phyloP scores from a whole-genome alignment of 2,329 filamentous ascomycete species.

The Spiromastix sp. region DNA sequence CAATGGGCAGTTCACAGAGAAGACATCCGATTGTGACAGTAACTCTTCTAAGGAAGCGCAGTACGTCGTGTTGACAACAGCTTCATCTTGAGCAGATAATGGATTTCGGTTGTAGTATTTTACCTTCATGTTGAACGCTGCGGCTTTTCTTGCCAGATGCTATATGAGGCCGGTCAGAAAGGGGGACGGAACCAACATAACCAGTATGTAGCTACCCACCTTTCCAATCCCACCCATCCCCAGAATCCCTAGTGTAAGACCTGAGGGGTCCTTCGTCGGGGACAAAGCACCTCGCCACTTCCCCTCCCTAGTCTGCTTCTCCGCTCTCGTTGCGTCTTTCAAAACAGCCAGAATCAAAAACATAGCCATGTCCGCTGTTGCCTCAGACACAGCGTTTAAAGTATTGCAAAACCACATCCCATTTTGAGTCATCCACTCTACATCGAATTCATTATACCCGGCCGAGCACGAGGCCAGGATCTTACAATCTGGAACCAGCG shows the following conservation, averaged over 20 bases:
- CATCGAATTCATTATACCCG: constrained; percentile 40
- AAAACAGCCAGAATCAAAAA: constrained; percentile 38
- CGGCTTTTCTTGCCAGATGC: constrained; percentile 30
- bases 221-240: constrained; percentile 41
- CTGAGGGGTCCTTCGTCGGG: constrained; percentile 33
- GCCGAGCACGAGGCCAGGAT: constrained; percentile 40
- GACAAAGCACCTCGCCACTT: constrained; percentile 27
- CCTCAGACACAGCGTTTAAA: constrained; percentile 43
- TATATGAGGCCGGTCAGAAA: constrained; percentile 9
- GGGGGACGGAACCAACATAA: too few relatives aligned
- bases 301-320: constrained; percentile 28
- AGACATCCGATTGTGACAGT: constrained; percentile 29
- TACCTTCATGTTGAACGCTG: constrained; percentile 35
- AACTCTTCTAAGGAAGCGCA: constrained; percentile 30
- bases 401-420: constrained; percentile 46
- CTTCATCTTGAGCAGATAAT: constrained; percentile 26
- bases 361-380: constrained; percentile 43
- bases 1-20: constrained; percentile 41
- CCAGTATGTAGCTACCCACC: constrained; percentile 12
- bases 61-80: constrained; percentile 26
- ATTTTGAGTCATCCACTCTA: constrained; percentile 32
- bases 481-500: constrained; percentile 32
- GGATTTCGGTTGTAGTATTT: constrained; percentile 34
- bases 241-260: constrained; percentile 38
- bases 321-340: constrained; percentile 35